Percentiles rank a stretch among this genome's conserved stretches.
phyloP scores from a whole-genome alignment of 306 rosid species.

The Lathyrus sativus region DNA sequence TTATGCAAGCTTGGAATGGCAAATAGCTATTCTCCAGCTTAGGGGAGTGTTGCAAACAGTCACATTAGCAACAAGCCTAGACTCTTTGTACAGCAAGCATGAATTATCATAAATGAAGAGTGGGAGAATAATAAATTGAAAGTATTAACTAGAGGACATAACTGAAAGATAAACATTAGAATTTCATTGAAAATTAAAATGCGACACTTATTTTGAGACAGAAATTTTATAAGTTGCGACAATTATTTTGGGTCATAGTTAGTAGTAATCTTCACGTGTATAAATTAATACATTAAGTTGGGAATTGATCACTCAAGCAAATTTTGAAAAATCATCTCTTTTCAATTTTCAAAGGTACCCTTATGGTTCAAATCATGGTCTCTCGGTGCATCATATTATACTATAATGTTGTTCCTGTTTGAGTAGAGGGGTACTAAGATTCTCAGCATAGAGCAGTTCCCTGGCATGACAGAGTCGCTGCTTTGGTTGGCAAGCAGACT shows the following conservation, averaged over 20 bases:
- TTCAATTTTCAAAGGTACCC: background rate
- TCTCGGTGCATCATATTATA: background rate
- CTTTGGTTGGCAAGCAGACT: background rate
- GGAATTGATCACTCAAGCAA: background rate
- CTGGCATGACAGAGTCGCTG: background rate
- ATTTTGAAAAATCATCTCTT: background rate
- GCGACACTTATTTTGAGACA: too few species aligned
- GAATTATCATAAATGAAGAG: too few species aligned
- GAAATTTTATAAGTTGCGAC: too few species aligned
- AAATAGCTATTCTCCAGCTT: too few species aligned
- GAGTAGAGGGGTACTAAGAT: background rate
- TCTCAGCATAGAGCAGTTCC: background rate
- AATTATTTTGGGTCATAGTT: too few species aligned
- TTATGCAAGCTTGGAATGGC: too few species aligned
- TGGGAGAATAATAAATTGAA: too few species aligned
- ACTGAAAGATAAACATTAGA: too few species aligned
- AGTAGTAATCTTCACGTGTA: background rate
- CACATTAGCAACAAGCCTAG: background rate
- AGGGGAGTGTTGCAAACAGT: too few species aligned
- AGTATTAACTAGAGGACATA: too few species aligned
- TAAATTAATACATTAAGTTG: background rate
- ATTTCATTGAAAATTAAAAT: too few species aligned
- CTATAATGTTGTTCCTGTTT: background rate
- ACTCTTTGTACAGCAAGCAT: background rate
- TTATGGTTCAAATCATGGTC: background rate